phyloP scores from a whole-genome alignment of 768 basidiomycete species.

The Lactarius hengduanensis region DNA sequence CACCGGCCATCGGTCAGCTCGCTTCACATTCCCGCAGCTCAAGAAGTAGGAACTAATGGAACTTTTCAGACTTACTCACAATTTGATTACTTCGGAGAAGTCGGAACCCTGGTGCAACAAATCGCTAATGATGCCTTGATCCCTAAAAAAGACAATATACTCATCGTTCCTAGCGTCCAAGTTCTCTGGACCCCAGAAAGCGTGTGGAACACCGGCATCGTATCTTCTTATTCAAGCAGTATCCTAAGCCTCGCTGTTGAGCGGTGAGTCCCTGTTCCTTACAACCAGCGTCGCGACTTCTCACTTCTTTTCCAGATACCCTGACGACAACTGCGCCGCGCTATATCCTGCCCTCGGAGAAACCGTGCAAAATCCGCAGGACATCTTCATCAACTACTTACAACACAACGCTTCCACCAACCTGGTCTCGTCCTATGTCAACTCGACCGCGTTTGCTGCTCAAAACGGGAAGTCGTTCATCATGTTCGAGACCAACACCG shows the following conservation, averaged over 20 bases:
- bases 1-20: constrained; percentile 23
- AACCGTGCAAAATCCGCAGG: constrained; percentile 41
- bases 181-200: constrained; percentile 20
- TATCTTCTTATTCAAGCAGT: constrained; percentile 9
- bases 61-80: constrained; percentile 14
- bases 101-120: constrained; percentile 23
- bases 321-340: constrained; percentile 60
- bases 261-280: constrained; percentile 16
- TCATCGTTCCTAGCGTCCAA: constrained; percentile 26
- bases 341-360: constrained; percentile 42
- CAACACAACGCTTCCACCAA: constrained; percentile 53
- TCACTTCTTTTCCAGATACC: constrained; percentile 45
- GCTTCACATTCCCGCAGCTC: neutral
- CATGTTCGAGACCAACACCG: constrained; percentile 61
- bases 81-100: constrained; percentile 39
- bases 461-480: constrained; percentile 44
- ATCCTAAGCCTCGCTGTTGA: constrained; percentile 22
- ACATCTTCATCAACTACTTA: constrained; percentile 54
- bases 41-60: neutral
- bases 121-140: constrained; percentile 15
- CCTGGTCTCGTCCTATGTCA: constrained; percentile 54
- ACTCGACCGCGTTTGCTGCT: constrained; percentile 43
- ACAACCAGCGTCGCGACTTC: neutral
- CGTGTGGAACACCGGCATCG: constrained; percentile 27
- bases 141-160: constrained; percentile 14